A percentile compares a stretch with the other conserved stretches of the same genome.
Conservation (phyloP, 2,329 filamentous ascomycete genomes). For the Ophiocordyceps camponoti-rufipedis region DNA sequence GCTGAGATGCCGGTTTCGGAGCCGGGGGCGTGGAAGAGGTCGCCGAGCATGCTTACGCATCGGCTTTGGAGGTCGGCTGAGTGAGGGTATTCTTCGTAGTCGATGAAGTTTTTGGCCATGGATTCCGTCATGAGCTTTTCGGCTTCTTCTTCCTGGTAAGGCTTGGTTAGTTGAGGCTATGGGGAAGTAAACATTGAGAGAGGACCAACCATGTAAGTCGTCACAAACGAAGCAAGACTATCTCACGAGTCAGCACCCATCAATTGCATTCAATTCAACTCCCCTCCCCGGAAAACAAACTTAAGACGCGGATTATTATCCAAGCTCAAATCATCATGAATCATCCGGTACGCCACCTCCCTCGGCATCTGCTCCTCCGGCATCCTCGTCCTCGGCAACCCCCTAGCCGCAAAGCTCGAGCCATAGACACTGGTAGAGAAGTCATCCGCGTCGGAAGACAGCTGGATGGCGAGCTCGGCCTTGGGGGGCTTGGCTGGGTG, state of each 20-base stretch:
- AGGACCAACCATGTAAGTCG: conserved; percentile 74
- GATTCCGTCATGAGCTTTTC: conserved; percentile 90
- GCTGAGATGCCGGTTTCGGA: conserved; percentile 26
- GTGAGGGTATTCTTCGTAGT: conserved; percentile 72
- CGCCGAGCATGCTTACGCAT: conserved; percentile 78
- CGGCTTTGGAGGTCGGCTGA: conserved; percentile 79
- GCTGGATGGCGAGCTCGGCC: conserved; percentile 17
- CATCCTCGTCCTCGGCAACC: conserved; percentile 72
- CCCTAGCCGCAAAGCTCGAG: conserved; percentile 61
- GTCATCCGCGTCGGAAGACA: conserved; percentile 32
- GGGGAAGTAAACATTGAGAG: too few relatives aligned
- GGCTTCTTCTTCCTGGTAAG: conserved; percentile 63
- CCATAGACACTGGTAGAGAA: conserved; percentile 76
- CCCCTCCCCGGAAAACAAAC: conserved; percentile 17
- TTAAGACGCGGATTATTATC: conserved; percentile 84
- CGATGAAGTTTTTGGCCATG: conserved; percentile 90
- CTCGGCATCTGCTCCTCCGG: conserved; percentile 80
- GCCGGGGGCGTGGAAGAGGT: conserved; percentile 64
- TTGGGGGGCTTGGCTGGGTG: conserved; percentile 7
- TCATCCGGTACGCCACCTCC: conserved; percentile 90
- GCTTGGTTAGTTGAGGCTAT: background rate
- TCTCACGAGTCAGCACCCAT: background rate
- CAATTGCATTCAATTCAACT: background rate
- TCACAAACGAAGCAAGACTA: conserved; percentile 82
- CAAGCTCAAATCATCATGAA: conserved; percentile 82